Conservation (phyloP, 495 filamentous ascomycete species). For the Lophiotrema nucula region DNA sequence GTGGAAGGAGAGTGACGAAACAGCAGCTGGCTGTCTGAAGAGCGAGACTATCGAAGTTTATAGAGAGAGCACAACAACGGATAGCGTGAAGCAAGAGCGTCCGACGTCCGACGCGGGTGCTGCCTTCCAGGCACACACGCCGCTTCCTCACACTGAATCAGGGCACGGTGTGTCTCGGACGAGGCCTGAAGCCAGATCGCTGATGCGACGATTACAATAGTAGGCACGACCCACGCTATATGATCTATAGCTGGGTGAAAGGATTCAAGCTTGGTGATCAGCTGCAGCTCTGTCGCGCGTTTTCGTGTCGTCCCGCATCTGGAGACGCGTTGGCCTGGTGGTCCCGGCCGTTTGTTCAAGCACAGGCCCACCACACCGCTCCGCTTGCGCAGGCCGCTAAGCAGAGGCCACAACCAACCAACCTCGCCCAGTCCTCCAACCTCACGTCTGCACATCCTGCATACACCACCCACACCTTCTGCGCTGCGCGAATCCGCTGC, state of each 20-base stretch:
- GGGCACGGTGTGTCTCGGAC: background rate
- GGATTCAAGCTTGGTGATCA: too few species aligned
- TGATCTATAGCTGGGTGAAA: too few species aligned
- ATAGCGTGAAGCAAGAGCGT: too few species aligned
- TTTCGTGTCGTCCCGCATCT: constrained; percentile 6
- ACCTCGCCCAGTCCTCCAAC: background rate
- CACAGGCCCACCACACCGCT: too few species aligned
- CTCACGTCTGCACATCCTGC: constrained; percentile 7
- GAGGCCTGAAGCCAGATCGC: too few species aligned
- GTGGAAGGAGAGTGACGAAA: constrained; percentile 8
- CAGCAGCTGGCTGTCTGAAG: constrained; percentile 1
- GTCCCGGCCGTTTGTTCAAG: background rate
- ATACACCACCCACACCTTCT: constrained; percentile 4
- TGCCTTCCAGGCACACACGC: constrained; percentile 21
- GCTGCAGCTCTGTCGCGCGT: background rate
- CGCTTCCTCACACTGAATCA: background rate
- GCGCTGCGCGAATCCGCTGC: constrained; percentile 5
- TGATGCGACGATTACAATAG: too few species aligned
- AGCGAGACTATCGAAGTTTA: constrained; percentile 9
- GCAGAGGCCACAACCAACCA: too few species aligned
- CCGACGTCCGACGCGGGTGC: too few species aligned
- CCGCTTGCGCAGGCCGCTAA: too few species aligned
- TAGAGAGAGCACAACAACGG: constrained; percentile 6
- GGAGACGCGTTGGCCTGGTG: background rate
- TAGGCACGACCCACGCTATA: too few species aligned